Evolutionary conservation across 345 rosid genomes (phyloP), one percentile per base, ranked within the genome.

Genomic region (Gossypium stocksii): DNA sequence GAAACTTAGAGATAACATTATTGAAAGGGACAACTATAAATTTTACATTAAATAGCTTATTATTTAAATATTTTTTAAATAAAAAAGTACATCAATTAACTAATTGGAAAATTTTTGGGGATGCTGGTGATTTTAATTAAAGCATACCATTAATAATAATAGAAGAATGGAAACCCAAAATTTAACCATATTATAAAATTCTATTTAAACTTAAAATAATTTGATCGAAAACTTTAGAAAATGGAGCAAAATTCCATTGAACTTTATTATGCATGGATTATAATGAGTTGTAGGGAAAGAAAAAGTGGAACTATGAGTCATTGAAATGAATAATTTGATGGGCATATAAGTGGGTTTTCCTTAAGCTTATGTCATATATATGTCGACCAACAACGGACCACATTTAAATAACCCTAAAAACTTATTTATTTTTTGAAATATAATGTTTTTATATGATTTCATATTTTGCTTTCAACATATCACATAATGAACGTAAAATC

Each of bases 271-370:
- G 62, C 29, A 58, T 12, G 38, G 25, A 23, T 23, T 29, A 12
- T 58, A 58, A 17, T 16, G 29, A 22, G 7, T 3, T 22, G 63
- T 2, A 0, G 2, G 46, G 45, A 29, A 29, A 16, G 9, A 11
- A 71, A 17, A 22, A 69, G 71, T 72, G 84, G 76, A 70, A 78
- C 58, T 57, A 71, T 75, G 73, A 41, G 62, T 43, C 73, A 48
- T 54, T 16, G 73, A 58, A 45, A 19, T 56, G 20, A 56, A 19
- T 56, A 19, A 14, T 27, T 46, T 60, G 12, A 10, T 49, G 54
- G 29, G 41, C 41, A 34, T 9, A 14, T 9, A 7, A 19, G 51
- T 11, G 12, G 34, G 15, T n/a, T 44, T 61, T 17, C 71, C 27
- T 29, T 25, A 2, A 17, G 8, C 16, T 5, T 34, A 34, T 34